Evolutionary conservation across 2,329 filamentous ascomycete genomes (phyloP).

Genomic region (Xylaria sp.): DNA sequence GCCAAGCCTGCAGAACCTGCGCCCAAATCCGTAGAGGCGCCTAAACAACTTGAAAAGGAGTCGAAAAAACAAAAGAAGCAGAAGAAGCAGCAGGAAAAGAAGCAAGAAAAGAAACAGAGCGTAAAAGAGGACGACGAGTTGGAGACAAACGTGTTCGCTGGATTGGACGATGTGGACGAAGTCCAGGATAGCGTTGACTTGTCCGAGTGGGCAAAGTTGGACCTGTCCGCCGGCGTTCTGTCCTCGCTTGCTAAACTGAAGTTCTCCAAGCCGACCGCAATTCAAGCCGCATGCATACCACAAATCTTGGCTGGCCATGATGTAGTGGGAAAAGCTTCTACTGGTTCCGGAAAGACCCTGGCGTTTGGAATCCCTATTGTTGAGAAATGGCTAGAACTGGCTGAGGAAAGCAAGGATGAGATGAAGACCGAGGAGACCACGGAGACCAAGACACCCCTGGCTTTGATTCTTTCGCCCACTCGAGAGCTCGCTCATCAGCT

Average conservation of each 20-base stretch:
- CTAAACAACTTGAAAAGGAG: slow-evolving; percentile 23
- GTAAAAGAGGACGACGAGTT: slow-evolving; percentile 38
- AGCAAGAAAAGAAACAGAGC: slow-evolving; percentile 23
- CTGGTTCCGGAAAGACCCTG: slow-evolving; percentile 92
- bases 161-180: slow-evolving; percentile 50
- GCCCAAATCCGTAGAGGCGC: slow-evolving; percentile 21
- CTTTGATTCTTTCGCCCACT: slow-evolving; percentile 83
- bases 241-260: slow-evolving; percentile 72
- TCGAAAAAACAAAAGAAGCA: slow-evolving; percentile 18
- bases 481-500: slow-evolving; percentile 92
- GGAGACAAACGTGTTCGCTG: slow-evolving; percentile 48
- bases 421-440: slow-evolving; percentile 24
- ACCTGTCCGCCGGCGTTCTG: slow-evolving; percentile 66
- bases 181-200: slow-evolving; percentile 61
- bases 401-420: slow-evolving; percentile 34
- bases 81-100: slow-evolving; percentile 14
- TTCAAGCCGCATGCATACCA: slow-evolving; percentile 76
- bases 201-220: slow-evolving; percentile 70
- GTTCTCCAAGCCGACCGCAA: slow-evolving; percentile 74
- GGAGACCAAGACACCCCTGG: slow-evolving; percentile 51
- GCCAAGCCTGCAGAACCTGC: slow-evolving; percentile 20
- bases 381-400: slow-evolving; percentile 63
- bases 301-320: slow-evolving; percentile 78
- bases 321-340: slow-evolving; percentile 92
- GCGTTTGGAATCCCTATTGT: slow-evolving; percentile 93